A percentile compares a stretch with the other conserved stretches of the same genome.
Evolutionary conservation across 208 protist genomes (phyloP).

Genomic region (Kentomonas sorsogonicus): DNA sequence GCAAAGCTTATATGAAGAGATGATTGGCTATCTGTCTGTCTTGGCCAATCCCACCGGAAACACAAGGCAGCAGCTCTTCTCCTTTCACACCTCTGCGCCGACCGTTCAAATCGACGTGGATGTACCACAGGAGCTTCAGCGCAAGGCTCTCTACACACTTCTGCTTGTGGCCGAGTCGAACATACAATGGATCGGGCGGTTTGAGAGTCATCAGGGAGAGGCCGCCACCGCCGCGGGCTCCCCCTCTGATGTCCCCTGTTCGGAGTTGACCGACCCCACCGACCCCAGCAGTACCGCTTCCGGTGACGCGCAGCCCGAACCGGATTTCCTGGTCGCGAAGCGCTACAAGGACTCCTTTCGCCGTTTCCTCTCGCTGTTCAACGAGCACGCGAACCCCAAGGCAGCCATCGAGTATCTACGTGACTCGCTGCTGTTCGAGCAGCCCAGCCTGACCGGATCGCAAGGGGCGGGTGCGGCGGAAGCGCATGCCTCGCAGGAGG

Average conservation of each 20-base stretch:
- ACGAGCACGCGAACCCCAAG: slow-evolving; percentile 37
- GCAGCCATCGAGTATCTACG: slow-evolving; percentile 58
- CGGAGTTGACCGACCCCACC: neutral
- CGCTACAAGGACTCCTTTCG: slow-evolving; percentile 67
- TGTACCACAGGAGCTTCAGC: slow-evolving; percentile 46
- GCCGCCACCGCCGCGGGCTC: no score
- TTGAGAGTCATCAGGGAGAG: slow-evolving; percentile 42
- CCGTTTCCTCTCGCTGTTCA: slow-evolving; percentile 69
- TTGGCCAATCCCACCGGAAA: slow-evolving; percentile 16
- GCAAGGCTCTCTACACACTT: slow-evolving; percentile 53
- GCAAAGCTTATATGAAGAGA: slow-evolving; percentile 92
- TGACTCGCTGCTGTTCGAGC: slow-evolving; percentile 19
- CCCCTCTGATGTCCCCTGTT: no score
- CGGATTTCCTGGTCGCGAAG: slow-evolving; percentile 35
- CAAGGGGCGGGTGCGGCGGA: neutral
- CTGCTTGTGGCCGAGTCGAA: slow-evolving; percentile 72
- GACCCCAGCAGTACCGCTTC: no score
- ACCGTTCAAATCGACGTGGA: slow-evolving; percentile 10
- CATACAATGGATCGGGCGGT: slow-evolving; percentile 83
- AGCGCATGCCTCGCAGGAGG: neutral
- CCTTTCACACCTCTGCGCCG: neutral
- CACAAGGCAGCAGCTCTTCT: no score
- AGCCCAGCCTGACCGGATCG: neutral
- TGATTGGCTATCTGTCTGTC: slow-evolving; percentile 88
- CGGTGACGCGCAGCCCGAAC: neutral